These are phyloP conservation scores for Citrus reticulata DNA, from an alignment of 345 rosid species.

Conservation along the genomic window DNA sequence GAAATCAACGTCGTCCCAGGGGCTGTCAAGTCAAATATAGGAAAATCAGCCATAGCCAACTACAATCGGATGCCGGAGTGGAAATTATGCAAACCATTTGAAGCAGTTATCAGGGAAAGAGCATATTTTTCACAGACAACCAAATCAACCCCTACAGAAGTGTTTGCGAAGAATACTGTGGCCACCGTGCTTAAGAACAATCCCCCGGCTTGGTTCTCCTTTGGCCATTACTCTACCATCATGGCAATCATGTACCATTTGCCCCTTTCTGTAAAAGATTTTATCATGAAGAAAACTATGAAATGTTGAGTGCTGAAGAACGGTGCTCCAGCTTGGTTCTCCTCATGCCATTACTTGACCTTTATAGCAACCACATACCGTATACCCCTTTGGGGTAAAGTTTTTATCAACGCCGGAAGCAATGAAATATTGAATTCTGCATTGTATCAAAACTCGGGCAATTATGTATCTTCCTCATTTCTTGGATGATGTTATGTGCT, in stretches of 20 bases:
- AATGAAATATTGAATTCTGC: background rate
- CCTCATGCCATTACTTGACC: conserved; percentile 43
- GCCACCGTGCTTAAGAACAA: conserved; percentile 50
- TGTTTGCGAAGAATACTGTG: conserved; percentile 66
- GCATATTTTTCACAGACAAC: conserved; percentile 50
- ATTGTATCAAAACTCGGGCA: conserved; percentile 15
- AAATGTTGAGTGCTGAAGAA: conserved; percentile 49
- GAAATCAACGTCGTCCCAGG: conserved; percentile 85
- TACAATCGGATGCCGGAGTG: conserved; percentile 70
- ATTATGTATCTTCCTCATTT: conserved; percentile 2
- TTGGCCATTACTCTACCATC: conserved; percentile 56
- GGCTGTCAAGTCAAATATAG: conserved; percentile 77
- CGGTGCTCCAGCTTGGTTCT: conserved; percentile 75
- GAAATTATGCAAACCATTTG: conserved; percentile 72
- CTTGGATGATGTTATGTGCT: background rate
- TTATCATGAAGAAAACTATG: conserved; percentile 39
- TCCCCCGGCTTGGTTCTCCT: conserved; percentile 80
- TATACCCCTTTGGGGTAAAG: conserved; percentile 53
- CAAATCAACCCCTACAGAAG: conserved; percentile 61
- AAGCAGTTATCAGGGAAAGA: conserved; percentile 50
- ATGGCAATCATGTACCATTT: conserved; percentile 55
- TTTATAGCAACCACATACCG: conserved; percentile 47
- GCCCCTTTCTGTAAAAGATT: conserved; percentile 63
- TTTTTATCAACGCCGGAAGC: conserved; percentile 35
- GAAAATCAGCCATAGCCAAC: conserved; percentile 49